phyloP scores from a whole-genome alignment of 2,329 filamentous ascomycete species.

The Diaporthe vaccinii region DNA sequence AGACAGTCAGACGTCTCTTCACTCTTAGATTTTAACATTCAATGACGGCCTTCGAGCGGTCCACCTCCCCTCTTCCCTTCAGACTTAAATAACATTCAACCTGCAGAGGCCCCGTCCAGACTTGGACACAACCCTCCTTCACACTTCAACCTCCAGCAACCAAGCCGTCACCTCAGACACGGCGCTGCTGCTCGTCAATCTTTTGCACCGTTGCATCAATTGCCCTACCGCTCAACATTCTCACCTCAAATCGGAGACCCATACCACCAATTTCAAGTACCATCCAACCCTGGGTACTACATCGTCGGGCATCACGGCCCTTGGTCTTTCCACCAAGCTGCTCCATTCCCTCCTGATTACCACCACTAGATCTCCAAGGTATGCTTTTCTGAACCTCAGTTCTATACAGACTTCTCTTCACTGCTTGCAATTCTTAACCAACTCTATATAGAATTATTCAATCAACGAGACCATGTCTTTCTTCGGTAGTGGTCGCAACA shows the following conservation, averaged over 20 bases:
- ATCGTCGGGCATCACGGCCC: slow-evolving; percentile 6
- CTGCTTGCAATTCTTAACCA: neutral
- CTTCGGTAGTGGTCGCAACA: slow-evolving; percentile 24
- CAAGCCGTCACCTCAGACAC: neutral
- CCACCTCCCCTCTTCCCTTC: neutral
- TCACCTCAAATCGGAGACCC: neutral
- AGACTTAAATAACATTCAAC: neutral
- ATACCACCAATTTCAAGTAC: neutral
- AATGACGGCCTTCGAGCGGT: neutral
- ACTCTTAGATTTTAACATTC: neutral
- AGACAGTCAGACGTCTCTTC: neutral
- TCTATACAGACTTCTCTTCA: rapidly evolving
- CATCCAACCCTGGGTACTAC: neutral
- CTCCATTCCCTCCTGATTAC: neutral
- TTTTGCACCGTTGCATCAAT: neutral
- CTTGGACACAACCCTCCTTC: neutral
- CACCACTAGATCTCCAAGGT: neutral
- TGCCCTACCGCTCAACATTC: neutral
- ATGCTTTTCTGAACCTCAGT: neutral
- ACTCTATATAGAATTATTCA: neutral
- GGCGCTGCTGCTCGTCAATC: neutral
- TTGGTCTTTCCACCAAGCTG: neutral
- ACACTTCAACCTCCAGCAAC: neutral
- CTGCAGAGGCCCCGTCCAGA: neutral
- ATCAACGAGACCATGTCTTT: neutral